Evolutionary conservation across 441 rosid genomes (phyloP).

Genomic region (Populus trichocarpa): DNA sequence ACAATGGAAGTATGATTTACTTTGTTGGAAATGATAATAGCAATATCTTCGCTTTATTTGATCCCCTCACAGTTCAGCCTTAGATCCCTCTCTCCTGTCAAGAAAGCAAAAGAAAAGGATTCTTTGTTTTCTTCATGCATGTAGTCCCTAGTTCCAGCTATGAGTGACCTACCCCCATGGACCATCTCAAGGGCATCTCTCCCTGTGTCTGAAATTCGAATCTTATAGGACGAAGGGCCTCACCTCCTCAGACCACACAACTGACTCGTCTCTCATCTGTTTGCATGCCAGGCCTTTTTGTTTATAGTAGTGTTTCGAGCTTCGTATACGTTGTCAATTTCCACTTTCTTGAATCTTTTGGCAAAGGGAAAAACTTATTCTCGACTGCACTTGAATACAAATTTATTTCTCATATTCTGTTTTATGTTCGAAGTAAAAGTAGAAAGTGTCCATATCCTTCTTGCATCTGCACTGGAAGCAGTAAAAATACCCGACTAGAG

Average conservation of each 20-base stretch:
- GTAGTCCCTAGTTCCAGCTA: constrained; percentile 5
- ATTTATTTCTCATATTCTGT: not conserved
- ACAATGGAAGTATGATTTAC: not conserved
- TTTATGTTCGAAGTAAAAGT: not conserved
- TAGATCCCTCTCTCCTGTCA: constrained; percentile 16
- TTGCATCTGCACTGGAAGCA: not conserved
- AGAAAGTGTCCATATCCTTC: not conserved
- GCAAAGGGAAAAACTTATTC: not conserved
- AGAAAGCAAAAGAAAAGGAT: constrained; percentile 12
- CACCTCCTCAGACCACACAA: constrained; percentile 1
- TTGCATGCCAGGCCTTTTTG: constrained; percentile 11
- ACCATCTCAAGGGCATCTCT: constrained; percentile 24
- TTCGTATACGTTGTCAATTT: not conserved
- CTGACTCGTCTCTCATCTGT: constrained; percentile 9
- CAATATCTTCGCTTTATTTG: not conserved
- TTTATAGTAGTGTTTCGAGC: not conserved
- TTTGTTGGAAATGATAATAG: not conserved
- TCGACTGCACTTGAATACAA: not conserved
- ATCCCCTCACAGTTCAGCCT: not conserved
- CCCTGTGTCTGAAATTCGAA: constrained; percentile 21
- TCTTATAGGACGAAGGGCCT: constrained; percentile 31
- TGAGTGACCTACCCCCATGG: constrained; percentile 1
- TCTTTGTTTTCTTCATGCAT: constrained; percentile 4
- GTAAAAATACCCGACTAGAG: not conserved
- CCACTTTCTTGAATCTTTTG: not conserved